Evolutionary conservation across 164 flowering plant genomes (phyloP).

Genomic region (Tetrastigma voinierianum): DNA sequence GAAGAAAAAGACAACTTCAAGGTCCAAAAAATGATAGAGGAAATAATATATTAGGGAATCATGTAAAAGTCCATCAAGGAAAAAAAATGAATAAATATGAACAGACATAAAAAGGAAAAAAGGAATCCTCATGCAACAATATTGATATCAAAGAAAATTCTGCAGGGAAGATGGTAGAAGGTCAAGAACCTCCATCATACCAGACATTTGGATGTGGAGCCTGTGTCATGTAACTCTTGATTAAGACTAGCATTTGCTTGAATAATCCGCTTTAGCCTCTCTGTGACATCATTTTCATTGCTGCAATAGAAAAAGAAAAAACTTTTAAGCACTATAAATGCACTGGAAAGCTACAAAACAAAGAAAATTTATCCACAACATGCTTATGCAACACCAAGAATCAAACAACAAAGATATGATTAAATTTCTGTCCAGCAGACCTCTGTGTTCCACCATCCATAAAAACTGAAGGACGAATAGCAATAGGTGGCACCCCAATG

Average conservation of each 20-base stretch:
- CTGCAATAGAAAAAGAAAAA: constrained; percentile 43
- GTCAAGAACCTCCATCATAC: constrained; percentile 30
- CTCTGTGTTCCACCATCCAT: constrained; percentile 62
- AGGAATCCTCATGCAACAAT: constrained; percentile 1
- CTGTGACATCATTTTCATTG: constrained; percentile 84
- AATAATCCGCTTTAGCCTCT: constrained; percentile 55
- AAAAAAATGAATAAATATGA: not conserved
- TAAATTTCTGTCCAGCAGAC: constrained; percentile 20
- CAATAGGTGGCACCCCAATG: constrained; percentile 82
- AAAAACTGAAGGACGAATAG: constrained; percentile 85
- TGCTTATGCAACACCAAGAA: not conserved
- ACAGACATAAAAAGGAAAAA: not conserved
- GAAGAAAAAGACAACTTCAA: too few relatives aligned
- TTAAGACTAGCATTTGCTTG: constrained; percentile 56
- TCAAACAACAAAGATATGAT: not conserved
- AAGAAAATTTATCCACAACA: not conserved
- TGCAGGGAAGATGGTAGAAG: not conserved
- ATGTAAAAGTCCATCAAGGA: not conserved
- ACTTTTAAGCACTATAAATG: constrained; percentile 4
- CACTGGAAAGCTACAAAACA: not conserved
- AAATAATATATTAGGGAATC: too few relatives aligned
- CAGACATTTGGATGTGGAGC: constrained; percentile 31
- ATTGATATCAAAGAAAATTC: not conserved
- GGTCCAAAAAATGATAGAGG: too few relatives aligned
- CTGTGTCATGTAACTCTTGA: constrained; percentile 40